Base-by-base conservation (phyloP, 73 alveolate genomes). In the Stentor roeselii region DNA sequence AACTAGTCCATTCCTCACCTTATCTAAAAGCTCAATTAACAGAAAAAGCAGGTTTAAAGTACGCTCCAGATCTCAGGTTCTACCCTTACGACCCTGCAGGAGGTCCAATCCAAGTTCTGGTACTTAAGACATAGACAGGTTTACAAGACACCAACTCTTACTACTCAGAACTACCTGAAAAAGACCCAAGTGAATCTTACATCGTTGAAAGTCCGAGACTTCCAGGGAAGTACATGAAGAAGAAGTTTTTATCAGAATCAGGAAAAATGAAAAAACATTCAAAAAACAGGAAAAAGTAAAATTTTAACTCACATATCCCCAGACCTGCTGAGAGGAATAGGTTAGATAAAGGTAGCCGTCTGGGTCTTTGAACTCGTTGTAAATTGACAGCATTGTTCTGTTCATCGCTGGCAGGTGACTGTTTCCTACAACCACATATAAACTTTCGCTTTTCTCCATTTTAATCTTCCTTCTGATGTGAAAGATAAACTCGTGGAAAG, bases 1-100 rank as follows among this genome's bases (percentile, higher is more conserved):
- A 67, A 67, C 80, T 67, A 30, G 37, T 67, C 80, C 80, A 67
- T 67, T 67, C 80, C 14, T 30, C 80, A 21, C 80, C 80, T 30
- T 67, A 67, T 67, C 34, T 67, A 34, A 67, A 40, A 2, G n/a
- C 50, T 21, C 21, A 67, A 67, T 34, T 67, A 67, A 67, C 80
- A 1, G 21, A 67, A 1, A 21, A 40, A 21, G 80, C 37, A 67
- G 80, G 80, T 1, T 2, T 67, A 40, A 67, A 67, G 34, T 67
- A 67, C 34, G 80, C 80, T 1, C 80, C 80, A 30, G 80, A 67
- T 15, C 80, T 67, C 15, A n/a, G 41, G 37, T 67, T 21, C 11
- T 27, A 27, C 2, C 80, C 80, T 67, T 67, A 32, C 27, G 2
- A 21, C 0, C 21, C 34, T 1, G 80, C 41, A 27, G 80, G 41